A percentile compares a stretch with the other conserved stretches of the same genome.
These are phyloP conservation scores for Dothiorella sarmentorum DNA, from an alignment of 2,329 filamentous ascomycete genomes.

Conservation along the genomic window DNA sequence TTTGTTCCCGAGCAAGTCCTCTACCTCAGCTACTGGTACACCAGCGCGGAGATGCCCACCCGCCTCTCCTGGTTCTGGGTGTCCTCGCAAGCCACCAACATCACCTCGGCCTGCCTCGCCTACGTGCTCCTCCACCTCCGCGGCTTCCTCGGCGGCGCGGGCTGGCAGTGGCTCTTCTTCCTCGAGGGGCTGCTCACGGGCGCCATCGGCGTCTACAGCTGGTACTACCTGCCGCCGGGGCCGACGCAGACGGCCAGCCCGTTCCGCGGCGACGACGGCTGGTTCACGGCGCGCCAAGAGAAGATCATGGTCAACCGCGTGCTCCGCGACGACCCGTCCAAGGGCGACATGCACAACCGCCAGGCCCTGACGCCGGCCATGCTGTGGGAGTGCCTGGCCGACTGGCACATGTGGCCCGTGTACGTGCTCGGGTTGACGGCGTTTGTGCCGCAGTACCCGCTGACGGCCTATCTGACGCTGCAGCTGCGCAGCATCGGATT, in stretches of 20 bases:
- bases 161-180: constrained; percentile 57
- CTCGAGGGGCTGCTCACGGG: constrained; percentile 39
- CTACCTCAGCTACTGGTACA: constrained; percentile 75
- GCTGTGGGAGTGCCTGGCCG: constrained; percentile 49
- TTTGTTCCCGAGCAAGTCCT: constrained; percentile 64
- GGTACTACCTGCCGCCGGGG: constrained; percentile 43
- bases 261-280: constrained; percentile 58
- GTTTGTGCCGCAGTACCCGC: constrained; percentile 36
- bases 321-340: constrained; percentile 53
- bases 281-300: constrained; percentile 65
- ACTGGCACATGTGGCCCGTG: constrained; percentile 56
- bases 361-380: constrained; percentile 48
- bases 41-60: constrained; percentile 63
- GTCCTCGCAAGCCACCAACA: constrained; percentile 56
- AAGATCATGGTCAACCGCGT: constrained; percentile 65
- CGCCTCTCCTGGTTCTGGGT: constrained; percentile 71
- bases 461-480: constrained; percentile 39
- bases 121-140: constrained; percentile 53
- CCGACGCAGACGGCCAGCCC: constrained; percentile 60
- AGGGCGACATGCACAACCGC: constrained; percentile 56
- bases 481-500: constrained; percentile 40
- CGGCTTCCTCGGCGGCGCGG: constrained; percentile 48
- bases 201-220: constrained; percentile 35
- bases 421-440: constrained; percentile 48
- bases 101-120: constrained; percentile 55